Evolutionary conservation across 1,284 basidiomycete species (phyloP).

Genomic region (Golubevia sp.): DNA sequence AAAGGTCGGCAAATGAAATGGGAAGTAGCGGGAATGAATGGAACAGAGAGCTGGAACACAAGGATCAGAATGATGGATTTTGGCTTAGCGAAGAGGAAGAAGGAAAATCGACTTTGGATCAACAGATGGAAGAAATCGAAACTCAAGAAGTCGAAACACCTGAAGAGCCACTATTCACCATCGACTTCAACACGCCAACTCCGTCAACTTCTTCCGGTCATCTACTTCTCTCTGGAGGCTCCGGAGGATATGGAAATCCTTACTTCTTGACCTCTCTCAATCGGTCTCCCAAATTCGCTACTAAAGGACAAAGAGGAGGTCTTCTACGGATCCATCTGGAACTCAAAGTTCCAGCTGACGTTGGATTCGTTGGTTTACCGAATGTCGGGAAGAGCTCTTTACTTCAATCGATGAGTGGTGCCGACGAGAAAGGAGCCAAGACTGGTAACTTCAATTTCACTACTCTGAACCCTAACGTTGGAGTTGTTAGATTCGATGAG

Average conservation of each 20-base stretch:
- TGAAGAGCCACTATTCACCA: conserved; percentile 18
- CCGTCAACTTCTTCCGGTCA: conserved; percentile 35
- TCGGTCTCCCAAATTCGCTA: conserved; percentile 63
- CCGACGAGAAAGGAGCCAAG: conserved; percentile 28
- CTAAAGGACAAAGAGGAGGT: conserved; percentile 76
- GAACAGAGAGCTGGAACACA: not conserved
- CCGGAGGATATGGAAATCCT: conserved; percentile 87
- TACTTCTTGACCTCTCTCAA: conserved; percentile 71
- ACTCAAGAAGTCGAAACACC: not conserved
- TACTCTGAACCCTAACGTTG: conserved; percentile 54
- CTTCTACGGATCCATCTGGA: conserved; percentile 83
- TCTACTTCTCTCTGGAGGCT: conserved; percentile 70
- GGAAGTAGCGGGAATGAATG: no score
- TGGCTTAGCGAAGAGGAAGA: not conserved
- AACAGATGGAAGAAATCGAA: not conserved
- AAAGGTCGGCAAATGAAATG: no score
- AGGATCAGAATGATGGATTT: not conserved
- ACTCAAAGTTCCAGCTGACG: conserved; percentile 89
- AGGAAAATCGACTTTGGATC: not conserved
- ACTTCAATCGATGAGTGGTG: conserved; percentile 46
- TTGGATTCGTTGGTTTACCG: conserved; percentile 93
- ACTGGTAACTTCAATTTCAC: conserved; percentile 55
- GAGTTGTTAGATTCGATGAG: conserved; percentile 36
- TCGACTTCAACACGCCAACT: conserved; percentile 43
- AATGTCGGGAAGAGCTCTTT: conserved; percentile 73